A percentile compares a stretch with the other conserved stretches of the same genome.
phyloP scores from a whole-genome alignment of 805 yeast species.

The Candida silvatica region DNA sequence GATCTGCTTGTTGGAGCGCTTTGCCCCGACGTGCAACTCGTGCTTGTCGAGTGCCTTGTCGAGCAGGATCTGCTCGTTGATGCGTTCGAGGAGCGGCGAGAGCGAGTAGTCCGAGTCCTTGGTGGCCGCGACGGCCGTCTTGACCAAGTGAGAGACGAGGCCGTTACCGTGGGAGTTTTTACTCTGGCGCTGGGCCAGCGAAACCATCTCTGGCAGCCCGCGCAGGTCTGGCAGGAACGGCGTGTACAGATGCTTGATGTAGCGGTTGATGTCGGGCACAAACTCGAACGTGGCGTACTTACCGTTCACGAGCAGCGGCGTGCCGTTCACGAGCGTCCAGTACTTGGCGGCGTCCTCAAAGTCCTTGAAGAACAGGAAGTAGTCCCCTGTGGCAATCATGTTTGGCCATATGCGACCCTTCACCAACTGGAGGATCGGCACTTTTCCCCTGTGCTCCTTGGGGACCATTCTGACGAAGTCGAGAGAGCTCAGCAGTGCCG shows the following conservation, averaged over 20 bases:
- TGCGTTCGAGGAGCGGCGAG: neutral
- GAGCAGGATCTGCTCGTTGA: constrained; percentile 1
- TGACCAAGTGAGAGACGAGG: neutral
- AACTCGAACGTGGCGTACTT: constrained; percentile 28
- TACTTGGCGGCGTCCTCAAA: constrained; percentile 12
- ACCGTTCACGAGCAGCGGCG: constrained; percentile 45
- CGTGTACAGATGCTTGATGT: constrained; percentile 13
- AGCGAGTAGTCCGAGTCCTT: neutral
- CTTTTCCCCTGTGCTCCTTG: neutral
- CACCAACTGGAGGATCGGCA: constrained; percentile 29
- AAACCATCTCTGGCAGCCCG: constrained; percentile 3
- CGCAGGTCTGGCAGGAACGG: constrained; percentile 15
- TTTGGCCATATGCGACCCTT: constrained; percentile 40
- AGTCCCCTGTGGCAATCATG: constrained; percentile 36
- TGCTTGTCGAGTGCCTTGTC: neutral
- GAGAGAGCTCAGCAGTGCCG: neutral
- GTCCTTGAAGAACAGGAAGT: constrained; percentile 44
- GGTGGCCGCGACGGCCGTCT: neutral
- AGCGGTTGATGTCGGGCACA: constrained; percentile 30
- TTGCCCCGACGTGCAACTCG: neutral
- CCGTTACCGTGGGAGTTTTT: neutral
- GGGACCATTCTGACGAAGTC: constrained; percentile 1
- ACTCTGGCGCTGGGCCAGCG: neutral
- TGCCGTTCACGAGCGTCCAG: constrained; percentile 17
- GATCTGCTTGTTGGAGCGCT: constrained; percentile 1